Evolutionary conservation across 148 eudicot genomes (phyloP).

Genomic region (Mesembryanthemum crystallinum): DNA sequence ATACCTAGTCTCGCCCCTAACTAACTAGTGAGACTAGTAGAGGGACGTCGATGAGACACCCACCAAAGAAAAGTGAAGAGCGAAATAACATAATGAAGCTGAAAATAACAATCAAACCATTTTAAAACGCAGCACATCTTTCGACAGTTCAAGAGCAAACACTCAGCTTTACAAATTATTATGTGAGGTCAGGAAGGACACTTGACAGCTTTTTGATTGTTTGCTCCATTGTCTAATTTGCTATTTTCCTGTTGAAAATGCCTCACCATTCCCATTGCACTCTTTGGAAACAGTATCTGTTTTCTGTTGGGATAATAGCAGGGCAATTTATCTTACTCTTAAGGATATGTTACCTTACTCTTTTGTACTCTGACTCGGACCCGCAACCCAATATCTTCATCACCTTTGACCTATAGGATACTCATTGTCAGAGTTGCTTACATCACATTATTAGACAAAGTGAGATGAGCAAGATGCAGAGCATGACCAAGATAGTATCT

Average conservation of each 20-base stretch:
- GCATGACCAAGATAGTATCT: slow-evolving; percentile 33
- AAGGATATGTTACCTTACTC: slow-evolving; percentile 63
- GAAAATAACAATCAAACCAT: no score
- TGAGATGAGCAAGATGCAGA: neutral
- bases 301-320: neutral
- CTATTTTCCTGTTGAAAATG: neutral
- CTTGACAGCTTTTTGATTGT: neutral
- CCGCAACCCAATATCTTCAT: slow-evolving; percentile 86
- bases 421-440: neutral
- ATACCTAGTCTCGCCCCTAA: no score
- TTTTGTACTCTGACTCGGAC: slow-evolving; percentile 98
- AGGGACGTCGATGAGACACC: no score
- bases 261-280: neutral
- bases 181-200: neutral
- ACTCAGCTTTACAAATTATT: neutral
- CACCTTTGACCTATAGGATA: slow-evolving; percentile 69
- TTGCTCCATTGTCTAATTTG: neutral
- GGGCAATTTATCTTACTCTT: neutral
- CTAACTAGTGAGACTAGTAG: no score
- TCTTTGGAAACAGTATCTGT: neutral
- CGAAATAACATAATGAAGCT: no score
- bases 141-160: neutral
- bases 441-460: neutral
- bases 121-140: no score
- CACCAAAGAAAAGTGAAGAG: no score